A percentile compares a stretch with the other conserved stretches of the same genome.
Conservation (phyloP, 192 early-diverging fungal genomes). For the Coemansia sp. region DNA sequence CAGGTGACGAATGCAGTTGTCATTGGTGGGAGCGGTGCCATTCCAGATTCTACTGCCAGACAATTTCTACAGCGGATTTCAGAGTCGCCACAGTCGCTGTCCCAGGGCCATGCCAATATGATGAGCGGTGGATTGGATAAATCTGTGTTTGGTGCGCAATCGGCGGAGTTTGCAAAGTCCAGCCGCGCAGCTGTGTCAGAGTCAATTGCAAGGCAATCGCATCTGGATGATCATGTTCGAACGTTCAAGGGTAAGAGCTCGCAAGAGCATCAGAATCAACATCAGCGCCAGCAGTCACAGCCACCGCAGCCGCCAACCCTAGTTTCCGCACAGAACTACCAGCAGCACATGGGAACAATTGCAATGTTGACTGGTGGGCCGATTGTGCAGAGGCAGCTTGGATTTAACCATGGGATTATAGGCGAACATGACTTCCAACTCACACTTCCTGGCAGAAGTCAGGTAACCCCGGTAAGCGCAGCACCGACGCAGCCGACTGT, state of each 20-base stretch:
- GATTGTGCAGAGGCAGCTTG: neutral
- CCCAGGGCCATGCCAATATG: slow-evolving; percentile 7
- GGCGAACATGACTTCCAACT: slow-evolving; percentile 30
- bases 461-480: neutral
- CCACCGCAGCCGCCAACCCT: neutral
- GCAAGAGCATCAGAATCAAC: slow-evolving; percentile 6
- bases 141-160: neutral
- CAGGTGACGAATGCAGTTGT: neutral
- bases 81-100: slow-evolving; percentile 28
- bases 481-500: slow-evolving; percentile 16
- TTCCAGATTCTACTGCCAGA: slow-evolving; percentile 6
- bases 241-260: slow-evolving; percentile 26
- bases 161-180: neutral
- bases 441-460: slow-evolving; percentile 19
- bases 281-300: slow-evolving; percentile 7
- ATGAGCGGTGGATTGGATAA: neutral
- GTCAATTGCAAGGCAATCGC: slow-evolving; percentile 45
- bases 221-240: slow-evolving; percentile 40
- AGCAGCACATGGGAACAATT: neutral
- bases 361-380: neutral
- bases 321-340: neutral
- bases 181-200: slow-evolving; percentile 25
- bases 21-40: slow-evolving; percentile 1
- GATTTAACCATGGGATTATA: slow-evolving; percentile 1
- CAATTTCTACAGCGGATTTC: slow-evolving; percentile 11